Conservation (phyloP, 2,329 filamentous ascomycete species). For the Alternaria postmessia region DNA sequence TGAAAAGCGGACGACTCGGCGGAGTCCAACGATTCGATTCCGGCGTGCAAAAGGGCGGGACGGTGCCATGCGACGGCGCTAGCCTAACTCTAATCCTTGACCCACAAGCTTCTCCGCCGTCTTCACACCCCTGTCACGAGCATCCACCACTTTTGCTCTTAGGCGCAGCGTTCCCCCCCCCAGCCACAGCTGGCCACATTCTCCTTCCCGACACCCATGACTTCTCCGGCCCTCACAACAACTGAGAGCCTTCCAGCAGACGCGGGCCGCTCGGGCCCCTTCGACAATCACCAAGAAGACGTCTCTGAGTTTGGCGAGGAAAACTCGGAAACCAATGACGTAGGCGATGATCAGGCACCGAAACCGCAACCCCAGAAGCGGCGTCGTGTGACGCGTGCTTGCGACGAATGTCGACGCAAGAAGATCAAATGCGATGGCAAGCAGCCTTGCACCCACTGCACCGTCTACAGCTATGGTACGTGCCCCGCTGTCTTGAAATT, state of each 20-base stretch:
- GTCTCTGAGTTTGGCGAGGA: conserved; percentile 43
- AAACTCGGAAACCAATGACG: conserved; percentile 44
- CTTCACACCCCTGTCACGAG: conserved; percentile 35
- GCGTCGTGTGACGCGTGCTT: conserved; percentile 55
- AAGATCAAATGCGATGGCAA: conserved; percentile 66
- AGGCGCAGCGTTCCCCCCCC: conserved; percentile 40
- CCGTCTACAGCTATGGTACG: conserved; percentile 95
- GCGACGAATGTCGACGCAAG: conserved; percentile 55
- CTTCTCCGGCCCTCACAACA: conserved; percentile 44
- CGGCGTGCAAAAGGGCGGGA: conserved; percentile 41
- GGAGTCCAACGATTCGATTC: conserved; percentile 36
- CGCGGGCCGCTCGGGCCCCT: conserved; percentile 36
- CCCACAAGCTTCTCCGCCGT: conserved; percentile 38
- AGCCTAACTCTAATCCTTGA: conserved; percentile 43
- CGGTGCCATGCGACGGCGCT: conserved; percentile 39
- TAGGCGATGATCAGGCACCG: conserved; percentile 43
- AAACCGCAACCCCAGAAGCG: conserved; percentile 53
- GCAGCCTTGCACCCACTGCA: conserved; percentile 81
- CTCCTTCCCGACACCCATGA: conserved; percentile 45
- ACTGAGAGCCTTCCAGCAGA: conserved; percentile 43
- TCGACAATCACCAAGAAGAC: conserved; percentile 41
- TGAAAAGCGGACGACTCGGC: conserved; percentile 39
- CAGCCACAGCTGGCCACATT: conserved; percentile 39
- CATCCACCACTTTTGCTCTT: conserved; percentile 41
- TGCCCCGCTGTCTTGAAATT: conserved; percentile 1